Evolutionary conservation across 2,329 filamentous ascomycete species (phyloP).

Genomic region (Atkinsonella texensis): DNA sequence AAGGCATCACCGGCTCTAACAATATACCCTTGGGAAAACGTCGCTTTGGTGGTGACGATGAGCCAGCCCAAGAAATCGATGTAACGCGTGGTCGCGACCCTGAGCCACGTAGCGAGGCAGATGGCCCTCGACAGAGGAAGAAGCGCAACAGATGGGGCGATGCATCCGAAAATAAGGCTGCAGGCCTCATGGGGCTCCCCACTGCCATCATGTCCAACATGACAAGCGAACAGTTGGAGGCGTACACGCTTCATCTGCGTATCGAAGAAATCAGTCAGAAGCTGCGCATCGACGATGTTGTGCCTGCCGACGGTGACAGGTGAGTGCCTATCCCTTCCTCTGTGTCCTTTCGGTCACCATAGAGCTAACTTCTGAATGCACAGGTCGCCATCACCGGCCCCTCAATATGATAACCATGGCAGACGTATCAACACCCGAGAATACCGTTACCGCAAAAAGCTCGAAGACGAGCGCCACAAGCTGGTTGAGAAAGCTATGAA

Average conservation of each 20-base stretch:
- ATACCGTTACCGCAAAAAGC: slow-evolving; percentile 93
- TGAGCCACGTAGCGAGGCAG: slow-evolving; percentile 54
- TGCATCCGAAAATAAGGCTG: slow-evolving; percentile 94
- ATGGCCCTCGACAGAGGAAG: slow-evolving; percentile 82
- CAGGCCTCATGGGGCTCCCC: slow-evolving; percentile 91
- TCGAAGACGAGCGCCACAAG: slow-evolving; percentile 98
- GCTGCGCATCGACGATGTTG: slow-evolving; percentile 96
- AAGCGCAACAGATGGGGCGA: slow-evolving; percentile 99
- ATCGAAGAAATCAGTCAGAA: slow-evolving; percentile 99
- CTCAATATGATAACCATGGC: slow-evolving; percentile 98
- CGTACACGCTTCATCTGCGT: slow-evolving; percentile 88
- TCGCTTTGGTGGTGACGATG: slow-evolving; percentile 62
- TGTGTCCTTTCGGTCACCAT: no score
- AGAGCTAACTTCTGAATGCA: not conserved
- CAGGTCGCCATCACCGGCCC: slow-evolving; percentile 89
- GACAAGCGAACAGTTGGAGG: slow-evolving; percentile 96
- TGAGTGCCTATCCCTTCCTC: slow-evolving; percentile 33
- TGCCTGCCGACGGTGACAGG: slow-evolving; percentile 92
- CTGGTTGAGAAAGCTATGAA: slow-evolving; percentile 99
- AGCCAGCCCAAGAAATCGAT: slow-evolving; percentile 32
- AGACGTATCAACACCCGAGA: slow-evolving; percentile 98
- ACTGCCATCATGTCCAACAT: slow-evolving; percentile 96
- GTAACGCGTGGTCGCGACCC: slow-evolving; percentile 89
- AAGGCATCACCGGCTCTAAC: slow-evolving; percentile 94
- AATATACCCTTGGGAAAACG: slow-evolving; percentile 89